These are phyloP conservation scores for Starmerella stellata DNA, from an alignment of 805 yeast genomes.

Conservation along the genomic window DNA sequence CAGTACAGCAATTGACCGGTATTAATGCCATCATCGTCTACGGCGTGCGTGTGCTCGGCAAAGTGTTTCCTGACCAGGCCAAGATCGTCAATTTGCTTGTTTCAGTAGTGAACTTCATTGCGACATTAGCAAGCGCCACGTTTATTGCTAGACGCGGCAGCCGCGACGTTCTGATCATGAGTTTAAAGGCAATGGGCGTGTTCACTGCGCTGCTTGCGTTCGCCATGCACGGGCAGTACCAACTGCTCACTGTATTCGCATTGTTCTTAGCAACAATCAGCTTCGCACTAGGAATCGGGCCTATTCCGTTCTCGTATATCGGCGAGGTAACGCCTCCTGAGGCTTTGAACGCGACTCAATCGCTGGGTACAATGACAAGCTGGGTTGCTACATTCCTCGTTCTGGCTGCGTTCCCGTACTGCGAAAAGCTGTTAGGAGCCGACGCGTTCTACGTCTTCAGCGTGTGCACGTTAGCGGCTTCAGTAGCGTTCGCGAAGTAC, in stretches of 20 bases:
- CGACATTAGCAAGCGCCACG: slow-evolving; percentile 58
- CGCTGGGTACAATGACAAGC: slow-evolving; percentile 78
- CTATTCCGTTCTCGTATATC: slow-evolving; percentile 78
- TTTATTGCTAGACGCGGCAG: slow-evolving; percentile 64
- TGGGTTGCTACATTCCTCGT: slow-evolving; percentile 71
- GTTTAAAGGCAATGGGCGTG: slow-evolving; percentile 51
- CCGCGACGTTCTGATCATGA: slow-evolving; percentile 46
- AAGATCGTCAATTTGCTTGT: slow-evolving; percentile 56
- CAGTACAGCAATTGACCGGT: slow-evolving; percentile 83
- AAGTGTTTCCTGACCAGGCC: slow-evolving; percentile 53
- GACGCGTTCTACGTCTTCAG: slow-evolving; percentile 53
- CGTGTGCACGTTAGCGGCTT: slow-evolving; percentile 33
- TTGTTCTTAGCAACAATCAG: slow-evolving; percentile 60
- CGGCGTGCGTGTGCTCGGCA: slow-evolving; percentile 70
- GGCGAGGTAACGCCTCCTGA: slow-evolving; percentile 73
- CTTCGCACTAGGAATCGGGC: slow-evolving; percentile 87
- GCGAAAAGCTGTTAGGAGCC: slow-evolving; percentile 52
- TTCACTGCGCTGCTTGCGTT: slow-evolving; percentile 44
- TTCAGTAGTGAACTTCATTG: slow-evolving; percentile 52
- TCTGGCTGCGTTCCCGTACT: slow-evolving; percentile 63
- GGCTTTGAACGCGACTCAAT: slow-evolving; percentile 74
- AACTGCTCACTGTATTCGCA: slow-evolving; percentile 39
- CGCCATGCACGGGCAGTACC: slow-evolving; percentile 37
- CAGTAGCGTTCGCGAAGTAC: slow-evolving; percentile 2
- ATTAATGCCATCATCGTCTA: slow-evolving; percentile 83